These are phyloP conservation scores for Diaporthe citrichinensis DNA, from an alignment of 2,329 filamentous ascomycete species.

Conservation along the genomic window DNA sequence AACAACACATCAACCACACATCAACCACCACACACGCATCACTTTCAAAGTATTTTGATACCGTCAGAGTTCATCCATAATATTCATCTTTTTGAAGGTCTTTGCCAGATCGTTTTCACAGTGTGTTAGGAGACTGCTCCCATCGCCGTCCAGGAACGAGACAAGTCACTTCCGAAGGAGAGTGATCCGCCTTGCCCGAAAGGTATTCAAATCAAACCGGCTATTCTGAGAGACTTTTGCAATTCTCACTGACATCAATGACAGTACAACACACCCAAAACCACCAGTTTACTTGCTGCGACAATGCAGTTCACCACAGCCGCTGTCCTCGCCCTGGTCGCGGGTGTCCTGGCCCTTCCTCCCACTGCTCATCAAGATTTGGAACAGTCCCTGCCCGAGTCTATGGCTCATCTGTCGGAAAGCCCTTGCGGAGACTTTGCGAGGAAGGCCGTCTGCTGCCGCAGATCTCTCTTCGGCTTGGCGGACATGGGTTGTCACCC, in stretches of 20 bases:
- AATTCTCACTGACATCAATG: not conserved
- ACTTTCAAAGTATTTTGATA: not conserved
- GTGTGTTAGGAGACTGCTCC: not conserved
- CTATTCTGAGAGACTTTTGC: too few relatives aligned
- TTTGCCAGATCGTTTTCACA: too few relatives aligned
- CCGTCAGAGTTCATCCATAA: not conserved
- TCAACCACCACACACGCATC: not conserved
- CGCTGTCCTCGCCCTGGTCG: not conserved
- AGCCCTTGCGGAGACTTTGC: not conserved
- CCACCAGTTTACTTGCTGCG: not conserved
- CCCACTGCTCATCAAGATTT: not conserved
- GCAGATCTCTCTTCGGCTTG: not conserved
- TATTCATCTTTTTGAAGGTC: not conserved
- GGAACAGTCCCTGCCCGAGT: not conserved
- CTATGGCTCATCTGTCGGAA: too few relatives aligned
- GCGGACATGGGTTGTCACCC: not conserved
- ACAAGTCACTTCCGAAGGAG: not conserved
- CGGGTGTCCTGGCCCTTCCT: not conserved
- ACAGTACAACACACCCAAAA: not conserved
- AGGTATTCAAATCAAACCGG: not conserved
- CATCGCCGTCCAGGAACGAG: not conserved
- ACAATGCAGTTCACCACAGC: constrained; percentile 4
- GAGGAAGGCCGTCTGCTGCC: constrained; percentile 8
- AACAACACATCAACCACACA: not conserved
- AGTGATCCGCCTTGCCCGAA: not conserved